Evolutionary conservation across 2,329 filamentous ascomycete species (phyloP), one percentile per base, ranked within the genome.

Genomic region (Aspergillus amoenus): DNA sequence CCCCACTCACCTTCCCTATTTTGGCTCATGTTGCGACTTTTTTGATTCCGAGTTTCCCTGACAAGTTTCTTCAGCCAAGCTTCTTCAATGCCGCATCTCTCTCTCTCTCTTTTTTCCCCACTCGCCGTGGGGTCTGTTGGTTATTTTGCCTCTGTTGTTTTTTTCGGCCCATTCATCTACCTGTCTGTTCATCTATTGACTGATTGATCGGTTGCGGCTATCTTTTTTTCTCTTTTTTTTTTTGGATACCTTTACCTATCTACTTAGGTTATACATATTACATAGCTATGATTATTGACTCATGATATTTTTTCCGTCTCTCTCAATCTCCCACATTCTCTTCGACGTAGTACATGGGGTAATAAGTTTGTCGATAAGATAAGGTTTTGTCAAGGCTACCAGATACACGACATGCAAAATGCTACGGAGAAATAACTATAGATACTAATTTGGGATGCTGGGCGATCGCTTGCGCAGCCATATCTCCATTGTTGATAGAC

Each of bases 61-160:
- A 47, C 51, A 40, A 46, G 51, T 46, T 53, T 41, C 51, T 53
- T 47, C 51, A 53, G 51, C 51, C 21, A 27, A 53, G 51, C 51
- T 21, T 12, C 43, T 22, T 43, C 44, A 47, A 47, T 27, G 11
- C 21, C 17, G 34, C 43, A 27, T 5, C 9, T n/a, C n/a, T 27
- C 9, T 24, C 27, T n/a, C 11, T 24, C 18, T 40, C 17, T 50
- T 3, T 17, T 24, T 45, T 45, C 15, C 21, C 50, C 13, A 37
- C 50, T 40, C 42, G 12, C n/a, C 32, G 43, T 53, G 43, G 51
- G 34, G 50, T 30, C 12, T 24, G 21, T 34, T 37, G 7, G 18
- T 37, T 37, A 11, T 44, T 27, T 8, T 27, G 27, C 30, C 9
- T 44, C 17, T 32, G 4, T 18, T 43, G 17, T 15, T 1, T 15